These are phyloP conservation scores for Aureobasidium sp. DNA, from an alignment of 2,329 filamentous ascomycete species.

Conservation along the genomic window DNA sequence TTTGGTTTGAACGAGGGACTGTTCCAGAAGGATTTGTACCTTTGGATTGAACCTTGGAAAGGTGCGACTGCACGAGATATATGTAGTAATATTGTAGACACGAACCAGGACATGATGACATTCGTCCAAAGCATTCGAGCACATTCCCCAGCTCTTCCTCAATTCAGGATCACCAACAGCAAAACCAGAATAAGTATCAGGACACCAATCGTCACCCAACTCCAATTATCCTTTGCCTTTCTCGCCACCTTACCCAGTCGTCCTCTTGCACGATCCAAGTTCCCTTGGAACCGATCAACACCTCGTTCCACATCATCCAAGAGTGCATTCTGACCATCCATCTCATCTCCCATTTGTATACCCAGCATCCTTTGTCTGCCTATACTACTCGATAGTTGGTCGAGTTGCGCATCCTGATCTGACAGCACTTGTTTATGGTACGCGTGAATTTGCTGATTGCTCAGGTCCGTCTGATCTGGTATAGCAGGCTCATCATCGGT, in stretches of 20 bases:
- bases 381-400: constrained; percentile 76
- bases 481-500: constrained; percentile 46
- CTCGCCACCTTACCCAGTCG: constrained; percentile 63
- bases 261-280: constrained; percentile 66
- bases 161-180: constrained; percentile 46
- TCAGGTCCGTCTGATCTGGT: constrained; percentile 49
- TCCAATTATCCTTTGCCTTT: constrained; percentile 76
- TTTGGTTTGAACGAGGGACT: background rate
- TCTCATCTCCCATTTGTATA: constrained; percentile 92
- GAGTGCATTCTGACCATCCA: constrained; percentile 82
- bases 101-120: background rate
- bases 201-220: constrained; percentile 70
- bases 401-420: constrained; percentile 93
- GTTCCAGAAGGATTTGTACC: background rate
- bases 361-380: constrained; percentile 82
- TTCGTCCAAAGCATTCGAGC: background rate
- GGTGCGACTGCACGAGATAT: background rate
- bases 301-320: constrained; percentile 81
- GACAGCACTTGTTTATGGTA: constrained; percentile 73
- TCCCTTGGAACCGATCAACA: constrained; percentile 70
- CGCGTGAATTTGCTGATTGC: constrained; percentile 77
- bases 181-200: constrained; percentile 76
- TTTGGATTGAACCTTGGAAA: background rate
- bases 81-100: background rate
- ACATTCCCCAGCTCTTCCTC: background rate